These are phyloP conservation scores for Trichaptum fuscoviolaceum DNA, from an alignment of 768 basidiomycete species.

Conservation along the genomic window DNA sequence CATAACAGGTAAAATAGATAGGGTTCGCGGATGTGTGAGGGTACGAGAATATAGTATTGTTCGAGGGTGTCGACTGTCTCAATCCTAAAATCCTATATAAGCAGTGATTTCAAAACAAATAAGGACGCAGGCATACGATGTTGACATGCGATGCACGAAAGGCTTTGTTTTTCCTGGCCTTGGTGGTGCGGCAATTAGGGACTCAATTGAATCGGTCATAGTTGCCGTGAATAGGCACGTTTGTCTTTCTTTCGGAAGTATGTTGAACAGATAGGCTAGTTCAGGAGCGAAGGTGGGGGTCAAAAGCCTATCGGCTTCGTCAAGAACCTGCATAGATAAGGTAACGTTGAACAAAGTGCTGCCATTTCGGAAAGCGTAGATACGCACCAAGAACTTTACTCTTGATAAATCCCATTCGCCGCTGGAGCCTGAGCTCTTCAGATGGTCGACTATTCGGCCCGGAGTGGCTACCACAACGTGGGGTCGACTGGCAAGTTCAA, in stretches of 20 bases:
- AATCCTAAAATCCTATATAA: constrained; percentile 41
- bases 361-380: not conserved
- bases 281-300: constrained; percentile 88
- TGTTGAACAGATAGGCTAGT: constrained; percentile 66
- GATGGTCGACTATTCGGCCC: constrained; percentile 87
- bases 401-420: constrained; percentile 78
- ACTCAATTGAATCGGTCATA: constrained; percentile 79
- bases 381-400: constrained; percentile 76
- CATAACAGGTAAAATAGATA: constrained; percentile 89
- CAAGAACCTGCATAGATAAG: constrained; percentile 60
- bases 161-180: constrained; percentile 80
- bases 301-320: constrained; percentile 93
- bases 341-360: not conserved
- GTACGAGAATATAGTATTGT: constrained; percentile 88
- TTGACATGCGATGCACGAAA: constrained; percentile 76
- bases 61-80: constrained; percentile 87
- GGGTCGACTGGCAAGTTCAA: constrained; percentile 78
- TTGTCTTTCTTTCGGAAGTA: constrained; percentile 82
- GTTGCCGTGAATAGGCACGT: constrained; percentile 98
- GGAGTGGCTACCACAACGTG: constrained; percentile 96
- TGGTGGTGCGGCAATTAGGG: constrained; percentile 65
- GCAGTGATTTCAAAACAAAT: constrained; percentile 9
- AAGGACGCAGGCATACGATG: constrained; percentile 44
- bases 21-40: constrained; percentile 88
- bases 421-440: constrained; percentile 55